A percentile compares a stretch with the other conserved stretches of the same genome.
phyloP scores from a whole-genome alignment of 2,329 filamentous ascomycete genomes.

The Stagonosporopsis tanaceti region DNA sequence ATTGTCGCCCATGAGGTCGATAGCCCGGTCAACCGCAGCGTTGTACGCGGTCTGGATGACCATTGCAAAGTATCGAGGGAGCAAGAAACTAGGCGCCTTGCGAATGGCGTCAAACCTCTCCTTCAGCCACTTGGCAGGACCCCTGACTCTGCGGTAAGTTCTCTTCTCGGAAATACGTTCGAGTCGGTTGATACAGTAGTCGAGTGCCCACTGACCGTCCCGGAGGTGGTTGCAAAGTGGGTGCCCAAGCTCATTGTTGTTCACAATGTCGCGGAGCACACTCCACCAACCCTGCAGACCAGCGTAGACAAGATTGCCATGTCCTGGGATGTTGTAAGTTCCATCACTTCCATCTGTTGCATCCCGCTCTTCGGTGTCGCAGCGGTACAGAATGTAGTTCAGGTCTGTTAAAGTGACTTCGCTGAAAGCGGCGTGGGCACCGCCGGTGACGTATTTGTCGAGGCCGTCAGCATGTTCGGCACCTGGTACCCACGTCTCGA shows the following conservation, averaged over 20 bases:
- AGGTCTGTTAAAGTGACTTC: conserved; percentile 80
- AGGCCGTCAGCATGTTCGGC: conserved; percentile 84
- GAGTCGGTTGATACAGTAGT: conserved; percentile 83
- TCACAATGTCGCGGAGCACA: conserved; percentile 81
- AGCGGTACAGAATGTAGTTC: conserved; percentile 91
- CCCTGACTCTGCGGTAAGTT: conserved; percentile 68
- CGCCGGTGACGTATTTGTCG: conserved; percentile 85
- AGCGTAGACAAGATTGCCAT: conserved; percentile 89
- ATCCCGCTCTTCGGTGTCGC: conserved; percentile 86
- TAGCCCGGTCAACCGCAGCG: conserved; percentile 78
- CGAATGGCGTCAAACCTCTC: conserved; percentile 87
- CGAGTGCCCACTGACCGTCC: conserved; percentile 89
- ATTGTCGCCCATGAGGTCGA: conserved; percentile 80
- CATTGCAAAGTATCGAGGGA: conserved; percentile 92
- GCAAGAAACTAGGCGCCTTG: conserved; percentile 83
- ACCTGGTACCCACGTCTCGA: conserved; percentile 93
- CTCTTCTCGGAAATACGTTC: conserved; percentile 72
- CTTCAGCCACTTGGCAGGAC: conserved; percentile 79
- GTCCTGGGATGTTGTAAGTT: conserved; percentile 84
- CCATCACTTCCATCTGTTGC: conserved; percentile 81
- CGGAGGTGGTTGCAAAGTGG: conserved; percentile 92
- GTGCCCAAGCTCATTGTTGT: conserved; percentile 89
- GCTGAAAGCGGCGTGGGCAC: conserved; percentile 79
- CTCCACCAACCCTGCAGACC: conserved; percentile 99
- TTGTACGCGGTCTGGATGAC: conserved; percentile 87